These are phyloP conservation scores for Fusarium armeniacum DNA, from an alignment of 2,329 filamentous ascomycete species.

Conservation along the genomic window DNA sequence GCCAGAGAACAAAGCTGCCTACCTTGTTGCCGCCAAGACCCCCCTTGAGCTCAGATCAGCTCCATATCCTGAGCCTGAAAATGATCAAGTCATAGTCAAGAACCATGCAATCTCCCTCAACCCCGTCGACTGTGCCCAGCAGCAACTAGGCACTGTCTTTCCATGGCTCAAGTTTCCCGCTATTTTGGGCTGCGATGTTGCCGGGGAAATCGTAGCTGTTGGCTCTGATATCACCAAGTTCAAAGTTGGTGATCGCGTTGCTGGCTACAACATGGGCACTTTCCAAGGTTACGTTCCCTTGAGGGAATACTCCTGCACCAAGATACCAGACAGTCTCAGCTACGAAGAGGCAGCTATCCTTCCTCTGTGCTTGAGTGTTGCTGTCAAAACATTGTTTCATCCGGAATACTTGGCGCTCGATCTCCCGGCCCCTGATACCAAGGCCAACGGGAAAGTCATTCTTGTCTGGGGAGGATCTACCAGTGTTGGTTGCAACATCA, in stretches of 20 bases:
- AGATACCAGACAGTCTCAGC: background rate
- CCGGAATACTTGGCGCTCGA: conserved; percentile 18
- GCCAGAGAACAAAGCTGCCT: conserved; percentile 20
- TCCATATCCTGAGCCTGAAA: background rate
- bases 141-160: conserved; percentile 17
- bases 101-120: conserved; percentile 21
- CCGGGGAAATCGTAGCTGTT: conserved; percentile 9
- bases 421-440: conserved; percentile 1
- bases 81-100: conserved; percentile 17
- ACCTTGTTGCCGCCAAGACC: conserved; percentile 4
- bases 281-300: conserved; percentile 25
- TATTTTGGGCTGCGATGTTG: conserved; percentile 23
- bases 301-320: conserved; percentile 5
- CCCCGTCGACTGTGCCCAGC: conserved; percentile 20
- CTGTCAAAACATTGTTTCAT: conserved; percentile 25
- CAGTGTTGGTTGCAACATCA: conserved; percentile 21
- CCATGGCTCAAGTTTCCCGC: conserved; percentile 30
- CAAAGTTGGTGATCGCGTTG: conserved; percentile 14
- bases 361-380: conserved; percentile 19
- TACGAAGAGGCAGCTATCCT: conserved; percentile 10
- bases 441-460: conserved; percentile 3
- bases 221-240: conserved; percentile 2
- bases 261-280: conserved; percentile 1
- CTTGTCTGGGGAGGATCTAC: conserved; percentile 28
- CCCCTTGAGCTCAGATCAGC: conserved; percentile 8